Percentiles rank a stretch among this genome's conserved stretches.
Evolutionary conservation across 768 basidiomycete genomes (phyloP).

Genomic region (Lyophyllum atratum): DNA sequence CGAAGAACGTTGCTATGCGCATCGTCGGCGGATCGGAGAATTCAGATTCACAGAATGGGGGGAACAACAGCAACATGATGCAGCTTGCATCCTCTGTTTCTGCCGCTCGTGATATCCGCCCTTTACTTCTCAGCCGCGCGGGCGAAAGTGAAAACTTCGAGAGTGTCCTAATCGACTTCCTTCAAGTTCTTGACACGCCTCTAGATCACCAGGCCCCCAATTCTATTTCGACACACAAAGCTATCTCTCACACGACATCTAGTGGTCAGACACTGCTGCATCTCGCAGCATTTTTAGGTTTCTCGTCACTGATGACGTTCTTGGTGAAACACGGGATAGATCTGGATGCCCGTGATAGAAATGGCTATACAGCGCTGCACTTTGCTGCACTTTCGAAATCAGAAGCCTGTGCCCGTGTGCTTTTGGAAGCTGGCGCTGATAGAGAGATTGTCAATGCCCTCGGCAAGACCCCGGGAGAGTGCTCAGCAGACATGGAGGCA

Average conservation of each 20-base stretch:
- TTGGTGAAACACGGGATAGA: conserved; percentile 75
- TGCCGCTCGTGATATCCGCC: conserved; percentile 53
- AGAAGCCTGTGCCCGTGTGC: conserved; percentile 58
- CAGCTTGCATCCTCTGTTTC: conserved; percentile 47
- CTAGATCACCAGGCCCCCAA: conserved; percentile 45
- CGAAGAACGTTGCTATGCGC: conserved; percentile 89
- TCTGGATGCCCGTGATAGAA: conserved; percentile 82
- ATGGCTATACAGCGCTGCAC: conserved; percentile 89
- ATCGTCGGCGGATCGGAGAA: conserved; percentile 80
- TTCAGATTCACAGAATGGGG: conserved; percentile 37
- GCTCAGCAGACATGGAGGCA: conserved; percentile 43
- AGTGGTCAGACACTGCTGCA: conserved; percentile 89
- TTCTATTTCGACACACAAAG: conserved; percentile 45
- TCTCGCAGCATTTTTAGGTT: conserved; percentile 79
- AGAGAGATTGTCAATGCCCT: conserved; percentile 70
- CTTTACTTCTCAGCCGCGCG: conserved; percentile 56
- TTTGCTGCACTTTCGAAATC: conserved; percentile 75
- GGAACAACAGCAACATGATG: conserved; percentile 47
- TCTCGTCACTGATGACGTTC: conserved; percentile 67
- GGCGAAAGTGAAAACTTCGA: conserved; percentile 70
- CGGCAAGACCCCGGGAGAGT: conserved; percentile 71
- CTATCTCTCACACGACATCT: conserved; percentile 70
- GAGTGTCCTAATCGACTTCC: conserved; percentile 74
- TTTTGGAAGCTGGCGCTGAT: conserved; percentile 84
- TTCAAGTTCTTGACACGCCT: conserved; percentile 74